These are phyloP conservation scores for Solanum aculeatissimum DNA, from an alignment of 305 asterid species.

Conservation along the genomic window DNA sequence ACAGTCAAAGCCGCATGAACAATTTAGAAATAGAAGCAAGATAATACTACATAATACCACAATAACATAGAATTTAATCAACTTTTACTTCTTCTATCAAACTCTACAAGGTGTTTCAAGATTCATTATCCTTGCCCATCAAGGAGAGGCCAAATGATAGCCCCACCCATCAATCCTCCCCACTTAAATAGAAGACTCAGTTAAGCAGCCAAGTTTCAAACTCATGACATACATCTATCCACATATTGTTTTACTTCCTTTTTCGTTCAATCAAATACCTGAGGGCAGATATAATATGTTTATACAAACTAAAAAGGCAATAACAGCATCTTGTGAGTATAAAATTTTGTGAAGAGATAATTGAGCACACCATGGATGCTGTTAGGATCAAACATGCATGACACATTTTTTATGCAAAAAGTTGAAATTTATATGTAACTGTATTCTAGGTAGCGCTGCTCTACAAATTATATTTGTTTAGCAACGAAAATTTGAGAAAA, in stretches of 20 bases:
- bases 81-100: background rate
- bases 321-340: background rate
- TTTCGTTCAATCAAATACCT: background rate
- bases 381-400: background rate
- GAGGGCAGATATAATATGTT: background rate
- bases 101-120: background rate
- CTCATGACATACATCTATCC: background rate
- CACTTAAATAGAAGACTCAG: background rate
- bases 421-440: background rate
- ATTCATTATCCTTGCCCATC: background rate
- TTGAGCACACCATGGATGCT: background rate
- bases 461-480: background rate
- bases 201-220: background rate
- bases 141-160: background rate
- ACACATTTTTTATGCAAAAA: background rate
- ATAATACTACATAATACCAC: background rate
- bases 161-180: background rate
- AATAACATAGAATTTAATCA: background rate
- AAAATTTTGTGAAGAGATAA: background rate
- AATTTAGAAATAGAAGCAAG: background rate
- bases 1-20: background rate
- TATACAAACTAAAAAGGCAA: background rate
- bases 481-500: background rate
- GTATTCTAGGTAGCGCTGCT: background rate
- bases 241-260: background rate